Base-by-base conservation (phyloP, 2,329 filamentous ascomycete genomes). In the Fusarium longipes region DNA sequence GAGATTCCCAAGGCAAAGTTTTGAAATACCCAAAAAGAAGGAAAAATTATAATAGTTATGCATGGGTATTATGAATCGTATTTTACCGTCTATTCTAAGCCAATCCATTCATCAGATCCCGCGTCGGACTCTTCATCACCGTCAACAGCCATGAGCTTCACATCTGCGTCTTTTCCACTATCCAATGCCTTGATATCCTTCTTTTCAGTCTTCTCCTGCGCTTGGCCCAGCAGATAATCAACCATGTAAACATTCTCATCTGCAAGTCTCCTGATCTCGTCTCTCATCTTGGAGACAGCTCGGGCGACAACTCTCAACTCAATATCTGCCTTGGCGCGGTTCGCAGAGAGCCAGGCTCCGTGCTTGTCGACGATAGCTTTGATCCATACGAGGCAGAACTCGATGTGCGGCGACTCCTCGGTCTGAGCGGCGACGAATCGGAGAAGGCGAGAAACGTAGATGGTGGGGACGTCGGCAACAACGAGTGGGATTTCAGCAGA, bases 361-460 rank as follows among this genome's bases (percentile, higher is more conserved):
- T 98, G 95, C 71, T 89, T 89, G 72, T 91, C 91, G 59, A 98
- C 83, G 32, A 91, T 80, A 2, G 92, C 89, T 77, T 96, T 92
- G 74, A 97, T 91, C 96, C 96, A 99, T 10, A 95, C 82, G 42
- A 99, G 82, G 73, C 96, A 97, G 79, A 98, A 96, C 80, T 99
- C 96, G 6, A 99, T 86, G 82, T 97, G 95, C 3, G 94, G 95
- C 3, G 91, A 94, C 75, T 95, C 89, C 73, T 98, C 95, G 2
- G 93, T 92, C 74, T 97, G 92, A 11, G 91, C 86, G 4, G 93
- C 93, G 8, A 98, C 91, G 69, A 97, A 97, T 43, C 93, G 91
- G 48, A 99, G 83, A 14, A 98, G 82, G 5, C 93, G 88, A 27
- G 91, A 88, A 8, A 99, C 89, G 77, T 99, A 99, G 27, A 97